Conservation (phyloP, 306 rosid genomes). For the Medicago arabica region DNA sequence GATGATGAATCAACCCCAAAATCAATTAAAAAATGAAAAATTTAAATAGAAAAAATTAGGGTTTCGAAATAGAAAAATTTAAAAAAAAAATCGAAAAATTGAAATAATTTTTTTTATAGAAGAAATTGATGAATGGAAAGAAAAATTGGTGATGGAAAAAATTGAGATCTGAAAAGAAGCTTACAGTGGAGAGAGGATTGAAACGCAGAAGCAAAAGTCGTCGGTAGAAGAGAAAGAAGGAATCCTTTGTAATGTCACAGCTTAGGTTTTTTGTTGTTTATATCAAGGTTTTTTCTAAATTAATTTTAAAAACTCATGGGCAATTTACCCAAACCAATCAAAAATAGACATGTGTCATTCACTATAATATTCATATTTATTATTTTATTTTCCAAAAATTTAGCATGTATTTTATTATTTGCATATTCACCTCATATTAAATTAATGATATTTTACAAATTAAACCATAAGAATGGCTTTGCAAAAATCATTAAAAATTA, state of each 20-base stretch:
- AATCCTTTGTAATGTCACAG: background rate
- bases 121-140: background rate
- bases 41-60: background rate
- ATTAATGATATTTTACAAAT: too few relatives aligned
- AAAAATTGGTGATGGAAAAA: background rate
- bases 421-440: too few relatives aligned
- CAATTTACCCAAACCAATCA: too few relatives aligned
- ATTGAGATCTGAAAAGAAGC: conserved; percentile 6
- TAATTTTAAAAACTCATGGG: too few relatives aligned
- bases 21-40: background rate
- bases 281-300: too few relatives aligned
- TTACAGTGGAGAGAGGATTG: conserved; percentile 1
- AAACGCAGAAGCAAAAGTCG: conserved; percentile 3
- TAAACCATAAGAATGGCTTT: too few relatives aligned
- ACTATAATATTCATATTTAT: too few relatives aligned
- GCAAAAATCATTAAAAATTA: too few relatives aligned
- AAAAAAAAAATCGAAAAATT: background rate
- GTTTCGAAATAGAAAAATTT: background rate
- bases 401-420: too few relatives aligned
- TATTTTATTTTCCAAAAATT: too few relatives aligned
- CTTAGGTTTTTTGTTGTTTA: background rate
- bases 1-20: background rate
- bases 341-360: too few relatives aligned
- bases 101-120: background rate
- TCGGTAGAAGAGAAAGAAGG: background rate